These are phyloP conservation scores for Eragrostis curvula DNA, from an alignment of 176 grass and related monocot genomes.

Conservation along the genomic window DNA sequence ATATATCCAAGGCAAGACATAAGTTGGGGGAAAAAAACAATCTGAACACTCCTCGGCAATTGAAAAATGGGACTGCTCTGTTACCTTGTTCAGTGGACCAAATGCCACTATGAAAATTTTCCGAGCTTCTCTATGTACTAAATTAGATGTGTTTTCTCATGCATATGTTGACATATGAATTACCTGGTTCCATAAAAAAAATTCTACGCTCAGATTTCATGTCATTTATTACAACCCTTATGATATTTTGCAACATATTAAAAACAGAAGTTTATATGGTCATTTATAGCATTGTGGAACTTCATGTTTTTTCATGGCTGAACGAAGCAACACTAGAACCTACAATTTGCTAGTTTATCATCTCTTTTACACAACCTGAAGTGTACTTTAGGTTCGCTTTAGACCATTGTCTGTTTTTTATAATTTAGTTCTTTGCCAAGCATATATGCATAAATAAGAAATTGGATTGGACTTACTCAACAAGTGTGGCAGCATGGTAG, in stretches of 20 bases:
- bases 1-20: constrained; percentile 7
- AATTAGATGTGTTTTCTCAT: constrained; percentile 16
- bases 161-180: not conserved
- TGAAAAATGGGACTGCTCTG: not conserved
- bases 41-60: constrained; percentile 5
- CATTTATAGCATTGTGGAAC: not conserved
- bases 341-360: not conserved
- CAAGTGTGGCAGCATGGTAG: not conserved
- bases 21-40: constrained; percentile 3
- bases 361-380: not conserved
- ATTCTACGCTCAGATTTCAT: not conserved
- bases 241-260: not conserved
- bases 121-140: not conserved
- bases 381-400: not conserved
- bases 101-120: not conserved
- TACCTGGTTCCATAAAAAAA: not conserved
- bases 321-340: not conserved
- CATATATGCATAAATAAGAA: not conserved
- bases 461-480: not conserved
- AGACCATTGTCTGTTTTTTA: not conserved
- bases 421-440: not conserved
- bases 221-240: not conserved
- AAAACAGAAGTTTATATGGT: not conserved
- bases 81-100: not conserved
- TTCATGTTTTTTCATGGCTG: not conserved